A percentile compares a stretch with the other conserved stretches of the same genome.
Evolutionary conservation across 192 early-diverging fungal species (phyloP).

Genomic region (Entophlyctis luteolus): DNA sequence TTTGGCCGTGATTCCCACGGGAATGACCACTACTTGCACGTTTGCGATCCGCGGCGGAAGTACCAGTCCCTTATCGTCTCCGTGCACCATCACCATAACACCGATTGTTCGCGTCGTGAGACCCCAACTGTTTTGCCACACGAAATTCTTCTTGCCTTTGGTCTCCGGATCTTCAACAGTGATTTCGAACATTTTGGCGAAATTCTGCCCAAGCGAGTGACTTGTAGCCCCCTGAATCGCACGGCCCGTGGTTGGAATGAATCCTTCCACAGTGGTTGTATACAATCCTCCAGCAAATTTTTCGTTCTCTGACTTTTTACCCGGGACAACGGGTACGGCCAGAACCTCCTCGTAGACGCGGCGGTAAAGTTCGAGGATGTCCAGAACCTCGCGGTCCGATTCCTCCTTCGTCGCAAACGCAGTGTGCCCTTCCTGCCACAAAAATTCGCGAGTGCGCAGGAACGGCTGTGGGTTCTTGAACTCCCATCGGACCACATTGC

Average conservation of each 20-base stretch:
- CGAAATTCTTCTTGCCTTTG: conserved; percentile 62
- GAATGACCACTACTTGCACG: conserved; percentile 88
- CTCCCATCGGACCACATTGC: conserved; percentile 99
- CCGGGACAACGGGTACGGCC: conserved; percentile 94
- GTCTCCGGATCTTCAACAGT: conserved; percentile 80
- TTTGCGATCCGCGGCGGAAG: conserved; percentile 89
- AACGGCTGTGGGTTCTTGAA: conserved; percentile 99
- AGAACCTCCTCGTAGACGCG: conserved; percentile 95
- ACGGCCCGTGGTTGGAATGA: conserved; percentile 93
- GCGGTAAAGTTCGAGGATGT: conserved; percentile 92
- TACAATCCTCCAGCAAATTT: conserved; percentile 97
- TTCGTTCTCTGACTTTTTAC: conserved; percentile 97
- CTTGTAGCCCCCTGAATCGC: conserved; percentile 98
- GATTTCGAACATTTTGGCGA: conserved; percentile 98
- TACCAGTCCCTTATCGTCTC: conserved; percentile 97
- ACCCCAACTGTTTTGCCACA: conserved; percentile 99
- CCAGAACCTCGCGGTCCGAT: conserved; percentile 77
- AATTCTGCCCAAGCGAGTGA: conserved; percentile 99
- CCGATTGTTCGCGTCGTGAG: conserved; percentile 95
- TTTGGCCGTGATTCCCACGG: conserved; percentile 89
- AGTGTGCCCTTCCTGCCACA: conserved; percentile 99
- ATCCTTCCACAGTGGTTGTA: conserved; percentile 97
- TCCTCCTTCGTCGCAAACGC: conserved; percentile 88
- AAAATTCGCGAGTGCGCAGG: conserved; percentile 96
- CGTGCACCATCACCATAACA: conserved; percentile 98